These are phyloP conservation scores for Sporothrix pseudoabietina DNA, from an alignment of 2,329 filamentous ascomycete species.

Conservation along the genomic window DNA sequence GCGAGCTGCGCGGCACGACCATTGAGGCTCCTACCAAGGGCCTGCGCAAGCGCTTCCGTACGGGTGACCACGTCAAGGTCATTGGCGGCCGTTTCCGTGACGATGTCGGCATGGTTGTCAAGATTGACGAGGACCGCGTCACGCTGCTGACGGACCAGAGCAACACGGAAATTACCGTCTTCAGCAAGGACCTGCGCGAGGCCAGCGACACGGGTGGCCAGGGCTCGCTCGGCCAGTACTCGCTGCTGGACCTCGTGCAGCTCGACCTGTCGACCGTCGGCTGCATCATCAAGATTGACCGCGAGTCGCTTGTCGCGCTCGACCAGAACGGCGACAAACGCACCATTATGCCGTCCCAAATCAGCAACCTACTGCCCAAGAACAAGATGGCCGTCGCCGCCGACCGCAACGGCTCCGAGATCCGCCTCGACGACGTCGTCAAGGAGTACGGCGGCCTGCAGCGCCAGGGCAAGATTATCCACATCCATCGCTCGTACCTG, in stretches of 20 bases:
- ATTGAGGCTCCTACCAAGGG: conserved; percentile 93
- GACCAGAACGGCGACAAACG: conserved; percentile 86
- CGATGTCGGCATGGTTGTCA: conserved; percentile 95
- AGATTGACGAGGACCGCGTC: conserved; percentile 87
- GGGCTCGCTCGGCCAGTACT: conserved; percentile 81
- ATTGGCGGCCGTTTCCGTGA: conserved; percentile 93
- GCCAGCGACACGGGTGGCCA: conserved; percentile 89
- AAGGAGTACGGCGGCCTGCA: conserved; percentile 86
- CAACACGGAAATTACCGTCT: conserved; percentile 92
- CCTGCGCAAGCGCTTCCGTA: conserved; percentile 85
- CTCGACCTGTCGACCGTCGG: conserved; percentile 90
- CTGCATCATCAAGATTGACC: conserved; percentile 91
- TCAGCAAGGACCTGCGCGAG: conserved; percentile 93
- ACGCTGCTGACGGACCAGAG: conserved; percentile 91
- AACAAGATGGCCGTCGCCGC: conserved; percentile 86
- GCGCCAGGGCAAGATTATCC: conserved; percentile 84
- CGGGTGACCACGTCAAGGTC: conserved; percentile 98
- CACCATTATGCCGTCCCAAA: conserved; percentile 84
- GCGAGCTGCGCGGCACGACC: conserved; percentile 75
- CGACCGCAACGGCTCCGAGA: conserved; percentile 90
- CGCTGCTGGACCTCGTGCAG: conserved; percentile 91
- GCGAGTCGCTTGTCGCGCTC: conserved; percentile 84
- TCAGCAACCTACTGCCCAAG: conserved; percentile 83
- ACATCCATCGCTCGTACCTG: conserved; percentile 90
- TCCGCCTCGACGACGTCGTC: conserved; percentile 86